Base-by-base conservation (phyloP, 768 basidiomycete species). In the Tylopilus cervinicoccineus region DNA sequence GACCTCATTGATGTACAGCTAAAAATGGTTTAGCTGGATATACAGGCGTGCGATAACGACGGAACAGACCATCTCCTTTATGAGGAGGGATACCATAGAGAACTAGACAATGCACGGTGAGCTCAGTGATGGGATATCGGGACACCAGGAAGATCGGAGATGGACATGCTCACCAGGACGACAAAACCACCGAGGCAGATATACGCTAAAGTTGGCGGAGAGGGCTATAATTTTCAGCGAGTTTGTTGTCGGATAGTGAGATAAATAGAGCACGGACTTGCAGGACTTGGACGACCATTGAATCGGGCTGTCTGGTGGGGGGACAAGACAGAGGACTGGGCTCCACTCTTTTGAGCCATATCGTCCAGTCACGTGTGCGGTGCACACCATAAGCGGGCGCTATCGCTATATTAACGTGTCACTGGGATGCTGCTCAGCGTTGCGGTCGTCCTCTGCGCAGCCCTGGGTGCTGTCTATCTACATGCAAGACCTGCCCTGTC, bases 1-100 rank as follows among this genome's bases (percentile, higher is more conserved):
- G 29, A 95, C 93, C 73, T 99, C 95, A 57, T 93, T 96, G 54
- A 96, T 80, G 60, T 86, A 96, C 6, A 95, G 60, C 80, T 90
- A 43, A 14, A 22, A 32, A 17, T 6, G n/a, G 14, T 20, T 28
- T 38, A 0, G 44, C 11, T 31, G 24, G 24, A 40, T 33, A 37
- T 13, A 45, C 11, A 8, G 23, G 26, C 42, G 24, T 19, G 5
- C 3, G 38, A 20, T 1, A 16, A 38, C 12, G n/a, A 20, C 6
- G 28, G 20, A 5, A 59, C 65, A 10, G 38, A 86, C 88, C 72
- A 73, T 84, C 68, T 96, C 90, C 67, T 88, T 89, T 38, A 93
- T 79, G 13, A 93, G 69, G 17, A 93, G 73, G 4, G 91, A 91
- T 29, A 88, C 71, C 76, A 91, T 78, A 24, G 88, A 90, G 65